Conservation (phyloP, 176 grass and related monocot genomes). For the Panicum miliaceum region DNA sequence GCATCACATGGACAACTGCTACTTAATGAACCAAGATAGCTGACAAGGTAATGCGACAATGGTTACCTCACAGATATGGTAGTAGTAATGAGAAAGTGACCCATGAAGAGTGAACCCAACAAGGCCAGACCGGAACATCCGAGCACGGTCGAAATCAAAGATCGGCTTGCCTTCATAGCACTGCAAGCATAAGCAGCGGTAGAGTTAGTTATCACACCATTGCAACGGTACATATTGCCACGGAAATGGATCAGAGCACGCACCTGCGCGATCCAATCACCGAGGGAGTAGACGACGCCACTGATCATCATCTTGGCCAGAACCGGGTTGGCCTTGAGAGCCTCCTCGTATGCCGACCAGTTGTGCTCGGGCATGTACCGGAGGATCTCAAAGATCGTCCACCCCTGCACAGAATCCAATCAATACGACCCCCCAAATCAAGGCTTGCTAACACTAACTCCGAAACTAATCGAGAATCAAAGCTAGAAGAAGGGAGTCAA, state of each 20-base stretch:
- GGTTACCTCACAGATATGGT: slow-evolving; percentile 84
- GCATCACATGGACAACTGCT: neutral
- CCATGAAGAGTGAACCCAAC: slow-evolving; percentile 95
- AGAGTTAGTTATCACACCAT: slow-evolving; percentile 4
- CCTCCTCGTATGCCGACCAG: slow-evolving; percentile 94
- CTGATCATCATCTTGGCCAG: slow-evolving; percentile 99
- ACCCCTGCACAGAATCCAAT: slow-evolving; percentile 58
- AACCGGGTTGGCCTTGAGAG: slow-evolving; percentile 87
- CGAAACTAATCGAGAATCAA: neutral
- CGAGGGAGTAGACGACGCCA: slow-evolving; percentile 89
- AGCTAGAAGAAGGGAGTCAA: neutral
- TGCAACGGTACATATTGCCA: neutral
- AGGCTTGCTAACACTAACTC: neutral
- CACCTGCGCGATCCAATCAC: slow-evolving; percentile 99
- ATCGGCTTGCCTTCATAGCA: slow-evolving; percentile 90
- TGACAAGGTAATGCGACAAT: neutral
- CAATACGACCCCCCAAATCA: neutral
- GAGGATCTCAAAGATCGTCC: slow-evolving; percentile 93
- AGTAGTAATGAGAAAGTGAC: slow-evolving; percentile 97
- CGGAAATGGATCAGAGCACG: neutral
- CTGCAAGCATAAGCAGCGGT: slow-evolving; percentile 38
- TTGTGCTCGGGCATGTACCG: slow-evolving; percentile 94
- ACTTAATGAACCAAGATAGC: neutral
- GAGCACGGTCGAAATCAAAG: slow-evolving; percentile 87
- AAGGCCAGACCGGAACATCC: slow-evolving; percentile 89